phyloP scores from a whole-genome alignment of 805 yeast species.

The Candida vartiovaarae region DNA sequence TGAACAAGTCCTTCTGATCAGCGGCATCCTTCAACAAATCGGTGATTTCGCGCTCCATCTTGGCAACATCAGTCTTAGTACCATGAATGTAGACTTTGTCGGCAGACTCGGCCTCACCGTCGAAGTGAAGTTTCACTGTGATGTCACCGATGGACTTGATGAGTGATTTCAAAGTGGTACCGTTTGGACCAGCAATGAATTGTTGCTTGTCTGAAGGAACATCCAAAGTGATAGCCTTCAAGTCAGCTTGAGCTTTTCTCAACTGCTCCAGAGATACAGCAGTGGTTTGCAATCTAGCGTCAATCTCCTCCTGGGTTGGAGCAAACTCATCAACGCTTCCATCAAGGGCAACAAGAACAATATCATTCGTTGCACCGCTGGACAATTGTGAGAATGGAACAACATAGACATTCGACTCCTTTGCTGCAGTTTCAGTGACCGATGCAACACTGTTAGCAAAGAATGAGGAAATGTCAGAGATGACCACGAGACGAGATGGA shows the following conservation, averaged over 20 bases:
- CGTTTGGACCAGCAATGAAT: conserved; percentile 53
- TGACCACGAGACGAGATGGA: conserved; percentile 53
- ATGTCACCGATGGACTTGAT: conserved; percentile 25
- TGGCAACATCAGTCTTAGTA: conserved; percentile 50
- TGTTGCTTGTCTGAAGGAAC: conserved; percentile 52
- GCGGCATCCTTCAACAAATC: conserved; percentile 48
- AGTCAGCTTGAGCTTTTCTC: conserved; percentile 49
- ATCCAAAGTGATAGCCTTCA: conserved; percentile 43
- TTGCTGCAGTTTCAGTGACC: conserved; percentile 34
- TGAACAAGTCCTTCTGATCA: conserved; percentile 39
- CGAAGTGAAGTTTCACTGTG: conserved; percentile 39
- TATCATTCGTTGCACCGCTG: conserved; percentile 32
- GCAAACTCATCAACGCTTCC: conserved; percentile 59
- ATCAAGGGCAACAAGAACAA: conserved; percentile 48
- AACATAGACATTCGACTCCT: conserved; percentile 42
- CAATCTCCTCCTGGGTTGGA: conserved; percentile 56
- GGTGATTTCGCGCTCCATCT: conserved; percentile 45
- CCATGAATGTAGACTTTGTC: conserved; percentile 67
- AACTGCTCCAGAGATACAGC: conserved; percentile 48
- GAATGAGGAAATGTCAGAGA: conserved; percentile 63
- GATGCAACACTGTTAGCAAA: conserved; percentile 40
- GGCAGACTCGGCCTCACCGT: conserved; percentile 31
- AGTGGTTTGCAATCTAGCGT: conserved; percentile 46
- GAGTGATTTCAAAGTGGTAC: conserved; percentile 44
- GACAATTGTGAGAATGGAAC: conserved; percentile 51